Evolutionary conservation across 192 early-diverging fungal species (phyloP), one percentile per base, ranked within the genome.

Genomic region (Nowakowskiella sp.): DNA sequence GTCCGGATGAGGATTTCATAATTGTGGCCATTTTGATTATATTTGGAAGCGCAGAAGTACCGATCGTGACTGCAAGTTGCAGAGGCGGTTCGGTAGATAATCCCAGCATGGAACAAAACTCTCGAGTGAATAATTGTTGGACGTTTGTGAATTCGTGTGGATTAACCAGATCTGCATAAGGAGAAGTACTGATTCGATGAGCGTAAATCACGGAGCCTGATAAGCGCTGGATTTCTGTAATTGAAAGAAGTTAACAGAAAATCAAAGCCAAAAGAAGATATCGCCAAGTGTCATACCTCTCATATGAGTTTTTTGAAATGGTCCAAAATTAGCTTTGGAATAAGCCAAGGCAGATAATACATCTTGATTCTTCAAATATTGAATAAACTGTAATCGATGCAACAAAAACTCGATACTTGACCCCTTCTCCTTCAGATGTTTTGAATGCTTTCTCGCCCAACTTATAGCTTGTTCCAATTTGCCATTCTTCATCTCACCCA

Each of bases 11-110:
- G 28, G 82, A 84, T 61, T 88, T 87, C 85, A 99, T 85, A 32
- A 99, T 76, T 2, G 70, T 74, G 13, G 88, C 77, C 75, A 96
- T 85, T 57, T 97, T 97, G 57, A 88, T 79, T 39, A 99, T 93
- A 1, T 83, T 80, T 3, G 96, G 92, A 51, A 99, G 72, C 0
- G 96, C 91, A 8, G 74, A 77, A 1, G 89, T 86, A 10, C 95
- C 95, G 5, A 94, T 88, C 46, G 68, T 57, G 27, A 65, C 54
- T 51, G 49, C 46, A 24, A 77, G 85, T 58, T 68, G 88, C 44
- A 90, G 85, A 36, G 83, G 88, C 31, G 73, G 77, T 22, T 84
- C 87, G 39, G 73, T 74, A 36, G 82, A 76, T 49, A 89, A 72
- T 7, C 82, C 78, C 31, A 89, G 72, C 25, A 88, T 59, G 16